Percentiles rank a stretch among this genome's conserved stretches.
phyloP scores from a whole-genome alignment of 345 rosid genomes.

The Aquilaria yunnanensis region DNA sequence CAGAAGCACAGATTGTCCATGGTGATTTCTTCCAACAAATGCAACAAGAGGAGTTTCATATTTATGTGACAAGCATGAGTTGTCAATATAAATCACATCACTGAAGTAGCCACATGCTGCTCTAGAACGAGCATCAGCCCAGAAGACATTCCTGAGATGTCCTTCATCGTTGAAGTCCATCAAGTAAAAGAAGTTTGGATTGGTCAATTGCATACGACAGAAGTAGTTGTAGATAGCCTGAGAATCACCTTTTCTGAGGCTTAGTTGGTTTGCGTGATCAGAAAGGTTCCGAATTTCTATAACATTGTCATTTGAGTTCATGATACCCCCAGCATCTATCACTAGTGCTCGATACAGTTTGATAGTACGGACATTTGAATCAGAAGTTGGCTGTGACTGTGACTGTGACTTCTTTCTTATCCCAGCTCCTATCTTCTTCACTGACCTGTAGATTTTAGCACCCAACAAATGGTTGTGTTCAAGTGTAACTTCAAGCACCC shows the following conservation, averaged over 20 bases:
- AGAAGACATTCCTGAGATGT: slow-evolving; percentile 50
- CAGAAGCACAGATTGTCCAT: slow-evolving; percentile 49
- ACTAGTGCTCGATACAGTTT: slow-evolving; percentile 55
- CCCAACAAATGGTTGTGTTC: slow-evolving; percentile 73
- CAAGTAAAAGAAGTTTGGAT: slow-evolving; percentile 58
- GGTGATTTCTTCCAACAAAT: slow-evolving; percentile 61
- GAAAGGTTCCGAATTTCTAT: slow-evolving; percentile 29
- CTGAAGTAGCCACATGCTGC: slow-evolving; percentile 50
- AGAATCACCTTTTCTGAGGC: slow-evolving; percentile 53
- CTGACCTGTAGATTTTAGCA: slow-evolving; percentile 31
- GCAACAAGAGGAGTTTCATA: slow-evolving; percentile 60
- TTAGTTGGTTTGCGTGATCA: slow-evolving; percentile 30
- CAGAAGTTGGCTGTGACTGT: slow-evolving; percentile 35
- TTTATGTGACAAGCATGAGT: slow-evolving; percentile 40
- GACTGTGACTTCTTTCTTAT: slow-evolving; percentile 40
- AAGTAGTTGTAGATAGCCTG: slow-evolving; percentile 51
- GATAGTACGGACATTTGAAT: slow-evolving; percentile 45
- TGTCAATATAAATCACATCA: slow-evolving; percentile 53
- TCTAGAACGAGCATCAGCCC: slow-evolving; percentile 57
- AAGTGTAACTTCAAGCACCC: slow-evolving; percentile 55
- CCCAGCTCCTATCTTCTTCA: slow-evolving; percentile 39
- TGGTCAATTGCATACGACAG: slow-evolving; percentile 60
- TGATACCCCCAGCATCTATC: slow-evolving; percentile 39
- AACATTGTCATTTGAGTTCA: slow-evolving; percentile 24
- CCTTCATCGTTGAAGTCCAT: slow-evolving; percentile 76